A percentile compares a stretch with the other conserved stretches of the same genome.
phyloP scores from a whole-genome alignment of 371 early-diverging fungal species.

The Funneliformis caledonium region DNA sequence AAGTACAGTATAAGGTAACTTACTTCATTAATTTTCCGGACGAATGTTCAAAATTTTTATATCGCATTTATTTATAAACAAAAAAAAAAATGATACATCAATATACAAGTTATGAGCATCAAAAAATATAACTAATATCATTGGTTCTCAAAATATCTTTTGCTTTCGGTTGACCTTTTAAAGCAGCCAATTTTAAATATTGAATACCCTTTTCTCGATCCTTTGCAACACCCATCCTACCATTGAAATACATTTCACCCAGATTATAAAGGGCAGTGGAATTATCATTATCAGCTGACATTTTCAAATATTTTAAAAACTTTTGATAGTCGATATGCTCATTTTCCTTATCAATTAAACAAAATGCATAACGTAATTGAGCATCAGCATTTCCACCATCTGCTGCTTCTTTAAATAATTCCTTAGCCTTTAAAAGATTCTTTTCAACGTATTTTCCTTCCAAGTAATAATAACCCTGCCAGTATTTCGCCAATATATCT shows the following conservation, averaged over 20 bases:
- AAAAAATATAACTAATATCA: background rate
- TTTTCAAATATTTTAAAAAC: slow-evolving; percentile 6
- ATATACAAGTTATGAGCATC: no score
- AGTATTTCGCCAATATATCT: background rate
- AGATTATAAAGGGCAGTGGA: slow-evolving; percentile 1
- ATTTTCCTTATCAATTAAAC: background rate
- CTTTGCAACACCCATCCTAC: background rate
- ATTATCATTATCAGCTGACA: slow-evolving; percentile 13
- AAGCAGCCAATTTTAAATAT: slow-evolving; percentile 24
- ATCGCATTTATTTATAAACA: no score
- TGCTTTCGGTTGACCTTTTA: slow-evolving; percentile 15
- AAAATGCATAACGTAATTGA: slow-evolving; percentile 27
- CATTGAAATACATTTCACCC: slow-evolving; percentile 30
- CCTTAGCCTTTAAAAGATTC: background rate
- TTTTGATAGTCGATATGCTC: background rate
- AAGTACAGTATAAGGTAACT: no score
- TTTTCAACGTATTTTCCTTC: slow-evolving; percentile 1
- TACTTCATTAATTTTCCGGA: no score
- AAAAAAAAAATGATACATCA: no score
- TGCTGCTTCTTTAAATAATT: slow-evolving; percentile 21
- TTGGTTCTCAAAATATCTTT: background rate
- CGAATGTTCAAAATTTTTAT: no score
- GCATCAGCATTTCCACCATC: slow-evolving; percentile 24
- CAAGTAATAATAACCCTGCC: slow-evolving; percentile 23
- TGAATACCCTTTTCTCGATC: background rate